Base-by-base conservation (phyloP, 169 alveolate genomes). In the Plasmodium blacklocki region DNA sequence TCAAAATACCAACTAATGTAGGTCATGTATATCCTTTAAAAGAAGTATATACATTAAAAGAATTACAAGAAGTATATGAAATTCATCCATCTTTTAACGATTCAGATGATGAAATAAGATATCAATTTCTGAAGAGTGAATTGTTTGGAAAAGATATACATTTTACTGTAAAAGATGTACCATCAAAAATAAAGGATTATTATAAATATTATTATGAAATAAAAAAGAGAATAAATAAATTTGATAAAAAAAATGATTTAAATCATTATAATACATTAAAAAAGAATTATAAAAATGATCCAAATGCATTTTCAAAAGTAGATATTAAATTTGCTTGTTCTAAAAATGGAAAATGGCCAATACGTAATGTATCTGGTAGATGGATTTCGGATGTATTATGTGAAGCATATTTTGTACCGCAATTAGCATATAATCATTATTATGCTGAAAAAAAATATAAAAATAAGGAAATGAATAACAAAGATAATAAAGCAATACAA, bases 311-410 rank as follows among this genome's bases (percentile, higher is more conserved):
- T 83, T 83, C 91, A 8, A 83, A 71, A 83, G 26, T 83, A n/a
- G 54, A 83, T 50, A 5, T 83, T 5, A 63, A 67, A 68, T 83
- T 83, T 83, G 45, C 66, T n/a, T 83, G 91, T 54, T 56, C 74
- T 3, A 83, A 49, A 49, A 3, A 8, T 4, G 91, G 91, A 5
- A 83, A 54, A 29, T 83, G 91, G 91, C 91, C 91, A 19, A 6
- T 83, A 26, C 83, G 86, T 58, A 26, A 68, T 15, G 21, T 54
- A 23, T 21, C 59, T 2, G 91, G 91, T 14, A 67, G 85, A 23
- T 83, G 91, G 91, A 14, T 83, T 58, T 83, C 91, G 7, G 91
- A 83, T 56, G 91, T 83, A 54, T 83, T 83, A 58, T 83, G 91
- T 63, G 91, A 83, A 50, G 72, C 91, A 7, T 49, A 83, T 39